Evolutionary conservation across 2,329 filamentous ascomycete species (phyloP).

Genomic region (Penicillium sp.): DNA sequence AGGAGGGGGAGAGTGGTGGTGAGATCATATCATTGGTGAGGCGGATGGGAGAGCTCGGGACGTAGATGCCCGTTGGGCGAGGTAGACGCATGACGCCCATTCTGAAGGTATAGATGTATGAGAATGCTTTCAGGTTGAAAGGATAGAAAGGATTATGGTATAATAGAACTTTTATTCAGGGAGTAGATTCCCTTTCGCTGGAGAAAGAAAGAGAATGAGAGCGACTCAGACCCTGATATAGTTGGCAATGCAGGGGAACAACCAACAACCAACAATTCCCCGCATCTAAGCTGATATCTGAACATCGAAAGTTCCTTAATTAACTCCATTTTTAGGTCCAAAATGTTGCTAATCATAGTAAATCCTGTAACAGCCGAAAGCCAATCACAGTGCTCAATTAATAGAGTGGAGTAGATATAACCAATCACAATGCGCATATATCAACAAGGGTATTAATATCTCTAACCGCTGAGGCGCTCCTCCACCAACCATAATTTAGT

Average conservation of each 20-base stretch:
- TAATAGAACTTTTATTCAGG: not conserved
- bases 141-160: not conserved
- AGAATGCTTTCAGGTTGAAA: not conserved
- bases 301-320: conserved; percentile 13
- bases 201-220: not conserved
- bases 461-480: conserved; percentile 25
- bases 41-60: conserved; percentile 34
- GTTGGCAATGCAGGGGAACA: not conserved
- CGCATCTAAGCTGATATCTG: conserved; percentile 11
- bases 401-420: not conserved
- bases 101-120: conserved; percentile 5
- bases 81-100: conserved; percentile 39
- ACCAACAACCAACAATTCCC: conserved; percentile 8
- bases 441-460: conserved; percentile 14
- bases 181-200: not conserved
- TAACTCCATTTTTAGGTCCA: conserved; percentile 14
- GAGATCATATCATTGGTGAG: conserved; percentile 45
- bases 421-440: conserved; percentile 8
- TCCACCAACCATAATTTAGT: conserved; percentile 10
- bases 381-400: conserved; percentile 12
- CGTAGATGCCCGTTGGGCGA: conserved; percentile 37
- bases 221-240: conserved; percentile 19
- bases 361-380: not conserved
- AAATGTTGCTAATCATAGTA: conserved; percentile 24
- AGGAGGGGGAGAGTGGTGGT: conserved; percentile 39